Conservation (phyloP, 2,329 filamentous ascomycete species). For the Cucurbitaria berberidis region DNA sequence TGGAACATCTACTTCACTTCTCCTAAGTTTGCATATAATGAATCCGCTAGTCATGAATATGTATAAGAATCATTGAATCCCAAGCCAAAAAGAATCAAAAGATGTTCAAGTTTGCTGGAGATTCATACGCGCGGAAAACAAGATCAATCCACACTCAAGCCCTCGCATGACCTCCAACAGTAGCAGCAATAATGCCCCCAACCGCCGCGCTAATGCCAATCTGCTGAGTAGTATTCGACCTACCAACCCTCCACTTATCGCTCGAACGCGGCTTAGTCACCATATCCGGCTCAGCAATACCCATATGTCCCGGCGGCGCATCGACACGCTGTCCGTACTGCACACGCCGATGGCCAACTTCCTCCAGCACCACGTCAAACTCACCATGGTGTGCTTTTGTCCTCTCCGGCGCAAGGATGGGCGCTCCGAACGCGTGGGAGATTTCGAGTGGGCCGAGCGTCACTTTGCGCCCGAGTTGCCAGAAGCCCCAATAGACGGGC, state of each 20-base stretch:
- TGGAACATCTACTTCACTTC: too few relatives aligned
- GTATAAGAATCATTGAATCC: too few relatives aligned
- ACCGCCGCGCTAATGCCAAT: constrained; percentile 17
- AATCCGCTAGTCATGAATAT: too few relatives aligned
- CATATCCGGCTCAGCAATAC: constrained; percentile 25
- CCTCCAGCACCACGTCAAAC: constrained; percentile 27
- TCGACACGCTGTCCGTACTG: constrained; percentile 26
- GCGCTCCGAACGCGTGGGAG: constrained; percentile 42
- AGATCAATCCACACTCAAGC: not conserved
- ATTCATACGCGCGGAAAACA: too few relatives aligned
- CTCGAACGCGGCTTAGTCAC: constrained; percentile 10
- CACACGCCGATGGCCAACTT: constrained; percentile 25
- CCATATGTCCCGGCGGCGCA: constrained; percentile 28
- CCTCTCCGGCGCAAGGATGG: constrained; percentile 24
- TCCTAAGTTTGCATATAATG: too few relatives aligned
- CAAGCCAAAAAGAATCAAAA: too few relatives aligned
- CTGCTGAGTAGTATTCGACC: constrained; percentile 3
- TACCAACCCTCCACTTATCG: constrained; percentile 1
- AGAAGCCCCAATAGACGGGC: constrained; percentile 46
- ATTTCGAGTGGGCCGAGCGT: constrained; percentile 46
- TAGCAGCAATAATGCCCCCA: constrained; percentile 18
- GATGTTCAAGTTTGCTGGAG: too few relatives aligned
- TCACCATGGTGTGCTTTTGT: constrained; percentile 26
- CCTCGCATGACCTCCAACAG: constrained; percentile 11
- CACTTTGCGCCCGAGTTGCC: constrained; percentile 45